Percentiles rank a stretch among this genome's conserved stretches.
Evolutionary conservation across 2,329 filamentous ascomycete species (phyloP).

Genomic region (Xylaria sp.): DNA sequence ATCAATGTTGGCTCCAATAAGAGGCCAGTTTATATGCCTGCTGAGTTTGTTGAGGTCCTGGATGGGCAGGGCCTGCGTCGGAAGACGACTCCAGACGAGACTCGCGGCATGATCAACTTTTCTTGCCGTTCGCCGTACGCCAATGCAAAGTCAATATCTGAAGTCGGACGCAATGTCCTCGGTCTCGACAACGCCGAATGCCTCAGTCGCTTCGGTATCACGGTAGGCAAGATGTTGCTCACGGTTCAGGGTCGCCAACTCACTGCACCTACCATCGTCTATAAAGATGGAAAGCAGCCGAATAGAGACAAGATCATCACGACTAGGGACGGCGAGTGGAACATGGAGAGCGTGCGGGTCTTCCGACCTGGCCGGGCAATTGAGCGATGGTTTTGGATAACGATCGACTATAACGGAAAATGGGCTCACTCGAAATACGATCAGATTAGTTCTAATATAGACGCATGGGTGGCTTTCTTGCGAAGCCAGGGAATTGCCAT

Average conservation of each 20-base stretch:
- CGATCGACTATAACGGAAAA: slow-evolving; percentile 40
- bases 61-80: slow-evolving; percentile 68
- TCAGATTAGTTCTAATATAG: slow-evolving; percentile 33
- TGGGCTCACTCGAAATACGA: not conserved
- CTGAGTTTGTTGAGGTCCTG: slow-evolving; percentile 67
- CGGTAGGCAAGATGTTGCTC: slow-evolving; percentile 65
- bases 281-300: slow-evolving; percentile 46
- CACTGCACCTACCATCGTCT: slow-evolving; percentile 63
- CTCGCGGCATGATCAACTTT: slow-evolving; percentile 72
- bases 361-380: slow-evolving; percentile 54
- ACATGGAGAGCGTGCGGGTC: slow-evolving; percentile 66
- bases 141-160: slow-evolving; percentile 71
- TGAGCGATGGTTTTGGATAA: slow-evolving; percentile 57
- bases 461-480: slow-evolving; percentile 47
- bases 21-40: slow-evolving; percentile 68
- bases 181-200: slow-evolving; percentile 57
- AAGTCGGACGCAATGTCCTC: slow-evolving; percentile 61
- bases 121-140: slow-evolving; percentile 69
- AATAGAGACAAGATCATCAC: slow-evolving; percentile 41
- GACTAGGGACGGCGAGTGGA: slow-evolving; percentile 68
- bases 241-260: slow-evolving; percentile 77
- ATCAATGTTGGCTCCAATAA: slow-evolving; percentile 67
- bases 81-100: slow-evolving; percentile 66
- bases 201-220: slow-evolving; percentile 63
- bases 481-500: slow-evolving; percentile 49